phyloP scores from a whole-genome alignment of 768 basidiomycete species.

The Psilocybe cubensis region DNA sequence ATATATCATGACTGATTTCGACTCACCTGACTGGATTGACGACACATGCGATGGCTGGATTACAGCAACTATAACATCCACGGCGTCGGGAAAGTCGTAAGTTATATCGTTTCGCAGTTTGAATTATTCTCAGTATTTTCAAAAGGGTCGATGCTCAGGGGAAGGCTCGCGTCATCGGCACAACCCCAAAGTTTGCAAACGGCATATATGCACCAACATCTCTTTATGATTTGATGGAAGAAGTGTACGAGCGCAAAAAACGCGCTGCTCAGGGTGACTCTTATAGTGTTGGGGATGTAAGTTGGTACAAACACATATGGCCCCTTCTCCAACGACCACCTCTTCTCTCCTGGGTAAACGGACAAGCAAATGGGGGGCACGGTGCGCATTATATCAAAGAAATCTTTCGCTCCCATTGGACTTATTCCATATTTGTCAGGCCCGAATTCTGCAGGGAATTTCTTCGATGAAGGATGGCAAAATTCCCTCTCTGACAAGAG shows the following conservation, averaged over 20 bases:
- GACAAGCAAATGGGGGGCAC: slow-evolving; percentile 31
- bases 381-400: slow-evolving; percentile 13
- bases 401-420: slow-evolving; percentile 6
- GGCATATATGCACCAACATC: slow-evolving; percentile 31
- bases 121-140: background rate
- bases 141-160: background rate
- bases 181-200: slow-evolving; percentile 33
- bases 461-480: slow-evolving; percentile 18
- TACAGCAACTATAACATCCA: slow-evolving; percentile 19
- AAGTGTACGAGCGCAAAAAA: slow-evolving; percentile 26
- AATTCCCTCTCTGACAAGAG: slow-evolving; percentile 7
- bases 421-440: slow-evolving; percentile 1
- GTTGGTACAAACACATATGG: slow-evolving; percentile 35
- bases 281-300: slow-evolving; percentile 14
- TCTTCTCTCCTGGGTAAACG: slow-evolving; percentile 33
- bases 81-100: slow-evolving; percentile 8
- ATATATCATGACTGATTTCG: slow-evolving; percentile 28
- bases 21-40: slow-evolving; percentile 37
- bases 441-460: slow-evolving; percentile 17
- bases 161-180: slow-evolving; percentile 24
- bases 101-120: background rate
- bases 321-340: slow-evolving; percentile 24
- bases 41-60: slow-evolving; percentile 36
- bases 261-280: background rate
- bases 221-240: slow-evolving; percentile 33